phyloP scores from a whole-genome alignment of 2,329 filamentous ascomycete species.

The Curvularia sp. region DNA sequence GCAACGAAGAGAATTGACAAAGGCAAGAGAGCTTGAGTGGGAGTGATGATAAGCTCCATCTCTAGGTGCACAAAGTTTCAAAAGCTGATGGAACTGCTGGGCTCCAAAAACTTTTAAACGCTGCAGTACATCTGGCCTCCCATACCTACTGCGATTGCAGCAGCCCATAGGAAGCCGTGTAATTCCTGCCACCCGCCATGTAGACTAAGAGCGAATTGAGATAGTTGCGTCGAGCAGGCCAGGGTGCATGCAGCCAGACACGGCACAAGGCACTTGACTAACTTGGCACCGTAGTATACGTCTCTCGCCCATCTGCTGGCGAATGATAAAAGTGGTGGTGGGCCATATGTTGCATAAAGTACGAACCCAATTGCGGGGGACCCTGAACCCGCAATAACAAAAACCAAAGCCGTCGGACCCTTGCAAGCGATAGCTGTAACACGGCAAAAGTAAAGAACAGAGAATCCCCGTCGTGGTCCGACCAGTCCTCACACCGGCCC shows the following conservation, averaged over 20 bases:
- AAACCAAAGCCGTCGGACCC: not conserved
- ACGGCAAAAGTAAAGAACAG: not conserved
- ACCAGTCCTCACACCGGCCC: not conserved
- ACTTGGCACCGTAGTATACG: not conserved
- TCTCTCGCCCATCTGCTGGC: not conserved
- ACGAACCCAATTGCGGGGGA: not conserved
- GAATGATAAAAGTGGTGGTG: not conserved
- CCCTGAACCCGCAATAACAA: not conserved
- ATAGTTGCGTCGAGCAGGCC: not conserved
- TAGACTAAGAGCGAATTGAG: not conserved
- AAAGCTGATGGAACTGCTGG: constrained; percentile 2
- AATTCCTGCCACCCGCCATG: constrained; percentile 1
- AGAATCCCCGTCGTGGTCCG: not conserved
- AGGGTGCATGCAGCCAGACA: constrained; percentile 10
- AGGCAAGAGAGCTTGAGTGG: constrained; percentile 21
- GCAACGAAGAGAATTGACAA: constrained; percentile 20
- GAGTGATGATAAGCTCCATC: constrained; percentile 26
- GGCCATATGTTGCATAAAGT: not conserved
- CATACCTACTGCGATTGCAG: not conserved
- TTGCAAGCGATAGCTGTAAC: not conserved
- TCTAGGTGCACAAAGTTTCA: not conserved
- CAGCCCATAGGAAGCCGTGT: not conserved
- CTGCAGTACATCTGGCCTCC: not conserved
- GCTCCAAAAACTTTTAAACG: constrained; percentile 4
- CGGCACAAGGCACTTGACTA: not conserved